A percentile compares a stretch with the other conserved stretches of the same genome.
These are phyloP conservation scores for Cladorrhinum samala DNA, from an alignment of 495 filamentous ascomycete species.

Conservation along the genomic window DNA sequence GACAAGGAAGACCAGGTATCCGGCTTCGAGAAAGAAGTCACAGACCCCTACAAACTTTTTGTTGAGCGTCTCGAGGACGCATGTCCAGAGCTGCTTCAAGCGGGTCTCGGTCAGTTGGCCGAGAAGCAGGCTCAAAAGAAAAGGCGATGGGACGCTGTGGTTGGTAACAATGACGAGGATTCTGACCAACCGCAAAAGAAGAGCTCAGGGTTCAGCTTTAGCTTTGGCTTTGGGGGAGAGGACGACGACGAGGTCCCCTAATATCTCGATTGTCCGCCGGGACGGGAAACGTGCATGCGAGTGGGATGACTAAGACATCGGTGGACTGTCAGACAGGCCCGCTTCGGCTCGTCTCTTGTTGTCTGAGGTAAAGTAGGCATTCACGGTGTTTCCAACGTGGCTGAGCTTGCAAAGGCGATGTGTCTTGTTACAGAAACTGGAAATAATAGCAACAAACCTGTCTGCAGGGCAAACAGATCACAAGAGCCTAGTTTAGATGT, in stretches of 20 bases:
- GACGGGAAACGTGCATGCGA: background rate
- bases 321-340: too few species aligned
- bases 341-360: too few species aligned
- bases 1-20: conserved; percentile 81
- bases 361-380: too few species aligned
- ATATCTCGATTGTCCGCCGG: background rate
- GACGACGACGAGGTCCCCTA: conserved; percentile 39
- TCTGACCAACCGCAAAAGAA: conserved; percentile 31
- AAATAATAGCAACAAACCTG: too few species aligned
- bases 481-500: too few species aligned
- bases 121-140: conserved; percentile 59
- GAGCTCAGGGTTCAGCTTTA: conserved; percentile 70
- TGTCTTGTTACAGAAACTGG: too few species aligned
- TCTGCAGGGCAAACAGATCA: too few species aligned
- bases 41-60: conserved; percentile 71
- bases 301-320: too few species aligned
- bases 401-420: too few species aligned
- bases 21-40: conserved; percentile 70
- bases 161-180: conserved; percentile 42
- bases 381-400: background rate
- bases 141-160: conserved; percentile 79
- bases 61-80: conserved; percentile 57
- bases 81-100: conserved; percentile 59
- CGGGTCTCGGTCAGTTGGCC: conserved; percentile 58
- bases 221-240: conserved; percentile 62